Conservation (phyloP, 163 green algal genomes). For the Scenedesmus sp. region DNA sequence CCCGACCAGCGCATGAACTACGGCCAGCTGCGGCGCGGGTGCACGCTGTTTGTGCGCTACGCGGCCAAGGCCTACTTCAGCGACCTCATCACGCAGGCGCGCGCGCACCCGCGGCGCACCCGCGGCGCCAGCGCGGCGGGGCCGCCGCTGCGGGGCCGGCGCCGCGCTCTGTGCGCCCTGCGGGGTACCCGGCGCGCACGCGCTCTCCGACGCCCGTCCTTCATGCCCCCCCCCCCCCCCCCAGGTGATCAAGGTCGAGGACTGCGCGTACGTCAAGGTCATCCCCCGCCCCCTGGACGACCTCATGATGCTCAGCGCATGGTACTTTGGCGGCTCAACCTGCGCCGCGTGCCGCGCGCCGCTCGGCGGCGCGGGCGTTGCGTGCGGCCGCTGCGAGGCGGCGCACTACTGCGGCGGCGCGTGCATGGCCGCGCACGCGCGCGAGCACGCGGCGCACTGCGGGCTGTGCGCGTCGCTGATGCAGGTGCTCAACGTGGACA, state of each 20-base stretch:
- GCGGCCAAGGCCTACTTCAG: constrained; percentile 62
- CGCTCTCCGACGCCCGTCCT: no score
- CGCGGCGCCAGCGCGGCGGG: background rate
- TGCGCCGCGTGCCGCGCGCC: constrained; percentile 40
- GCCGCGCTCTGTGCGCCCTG: background rate
- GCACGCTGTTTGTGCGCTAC: constrained; percentile 64
- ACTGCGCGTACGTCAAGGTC: constrained; percentile 53
- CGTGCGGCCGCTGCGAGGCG: constrained; percentile 48
- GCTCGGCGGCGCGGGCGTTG: constrained; percentile 31
- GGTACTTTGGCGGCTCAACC: constrained; percentile 21
- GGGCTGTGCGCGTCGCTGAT: constrained; percentile 26
- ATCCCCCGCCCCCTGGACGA: constrained; percentile 11
- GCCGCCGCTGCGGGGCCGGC: background rate
- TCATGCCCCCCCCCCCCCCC: background rate
- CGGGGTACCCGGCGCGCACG: no score
- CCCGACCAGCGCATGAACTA: constrained; percentile 38
- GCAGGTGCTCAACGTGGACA: constrained; percentile 39
- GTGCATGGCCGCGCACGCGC: constrained; percentile 37
- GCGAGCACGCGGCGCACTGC: constrained; percentile 40
- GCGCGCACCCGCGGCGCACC: background rate
- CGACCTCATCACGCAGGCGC: constrained; percentile 58
- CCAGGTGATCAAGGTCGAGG: constrained; percentile 64
- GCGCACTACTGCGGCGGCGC: constrained; percentile 47
- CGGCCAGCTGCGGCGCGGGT: constrained; percentile 40
- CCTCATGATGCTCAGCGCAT: constrained; percentile 17